Evolutionary conservation across 768 basidiomycete genomes (phyloP).

Genomic region (Kwoniella heveanensis): DNA sequence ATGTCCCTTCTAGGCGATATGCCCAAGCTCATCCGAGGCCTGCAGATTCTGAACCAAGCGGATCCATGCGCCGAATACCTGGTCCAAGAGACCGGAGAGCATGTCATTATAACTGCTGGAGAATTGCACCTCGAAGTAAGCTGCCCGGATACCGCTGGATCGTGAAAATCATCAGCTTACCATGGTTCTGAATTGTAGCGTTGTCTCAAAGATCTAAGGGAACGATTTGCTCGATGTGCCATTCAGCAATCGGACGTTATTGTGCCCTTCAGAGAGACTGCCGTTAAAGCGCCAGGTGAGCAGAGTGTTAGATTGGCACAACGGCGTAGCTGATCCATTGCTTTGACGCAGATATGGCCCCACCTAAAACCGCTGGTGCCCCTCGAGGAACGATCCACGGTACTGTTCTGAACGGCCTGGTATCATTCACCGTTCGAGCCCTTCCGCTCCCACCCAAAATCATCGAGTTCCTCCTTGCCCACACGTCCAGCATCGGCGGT

Average conservation of each 20-base stretch:
- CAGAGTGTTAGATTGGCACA: neutral
- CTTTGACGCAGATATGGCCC: slow-evolving; percentile 73
- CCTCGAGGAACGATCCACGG: slow-evolving; percentile 77
- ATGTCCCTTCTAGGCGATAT: slow-evolving; percentile 64
- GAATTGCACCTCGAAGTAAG: slow-evolving; percentile 91
- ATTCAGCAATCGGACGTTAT: slow-evolving; percentile 94
- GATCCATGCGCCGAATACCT: slow-evolving; percentile 98
- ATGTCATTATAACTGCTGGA: slow-evolving; percentile 93
- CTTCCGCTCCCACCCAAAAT: slow-evolving; percentile 73
- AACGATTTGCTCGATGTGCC: slow-evolving; percentile 88
- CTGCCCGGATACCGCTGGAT: neutral
- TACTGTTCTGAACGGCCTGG: slow-evolving; percentile 67
- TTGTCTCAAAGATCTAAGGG: slow-evolving; percentile 92
- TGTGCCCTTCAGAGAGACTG: slow-evolving; percentile 96
- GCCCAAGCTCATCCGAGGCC: slow-evolving; percentile 80
- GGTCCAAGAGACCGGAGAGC: slow-evolving; percentile 94
- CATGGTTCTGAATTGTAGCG: slow-evolving; percentile 65
- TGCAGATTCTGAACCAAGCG: slow-evolving; percentile 86
- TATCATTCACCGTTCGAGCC: slow-evolving; percentile 82
- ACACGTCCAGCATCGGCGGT: slow-evolving; percentile 65
- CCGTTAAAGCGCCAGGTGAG: slow-evolving; percentile 73
- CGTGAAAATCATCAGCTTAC: neutral
- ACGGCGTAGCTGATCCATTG: neutral
- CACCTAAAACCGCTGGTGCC: slow-evolving; percentile 70
- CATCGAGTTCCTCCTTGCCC: slow-evolving; percentile 74